Evolutionary conservation across 495 filamentous ascomycete genomes (phyloP), one percentile per base, ranked within the genome.

Genomic region (Lophiotrema nucula): DNA sequence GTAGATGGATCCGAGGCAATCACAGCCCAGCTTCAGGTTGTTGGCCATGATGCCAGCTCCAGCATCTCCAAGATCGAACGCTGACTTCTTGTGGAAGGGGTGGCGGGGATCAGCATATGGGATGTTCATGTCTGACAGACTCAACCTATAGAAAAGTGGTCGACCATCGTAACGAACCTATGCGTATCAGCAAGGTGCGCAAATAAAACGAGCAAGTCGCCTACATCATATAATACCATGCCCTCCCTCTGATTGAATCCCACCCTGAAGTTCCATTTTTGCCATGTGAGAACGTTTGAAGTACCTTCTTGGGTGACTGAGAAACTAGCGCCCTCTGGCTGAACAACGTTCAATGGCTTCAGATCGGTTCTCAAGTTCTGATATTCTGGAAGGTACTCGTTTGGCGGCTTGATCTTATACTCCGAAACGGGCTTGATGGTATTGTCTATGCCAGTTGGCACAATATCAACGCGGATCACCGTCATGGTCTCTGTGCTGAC

Each of bases 311-410:
- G 67, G 12, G 73, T 73, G 0, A 86, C 74, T 8, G 68, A 71
- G 69, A 91, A 93, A 15, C 85, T 88, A 12, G 83, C 81, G 1
- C 89, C 89, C 58, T 92, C 81, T 1, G 89, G 89, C 62, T 93
- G 89, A 38, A 84, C 73, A 0, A 92, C 82, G 43, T 86, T 84
- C 49, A 91, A 76, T 1, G 89, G 88, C 70, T 91, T 92, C 46
- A 92, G 71, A 43, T 75, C 74, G 44, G 64, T 90, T 81, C 47
- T 76, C 8, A 90, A 74, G 21, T 79, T 73, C 42, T 92, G 83
- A 16, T 81, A 68, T 62, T 93, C 89, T 0, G 85, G 82, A 35
- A 84, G 79, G 61, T 95, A 95, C 68, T 95, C 90, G 56, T 79
- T 83, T 5, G 77, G 66, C n/a, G 79, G 75, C 3, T 76, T 72